Conservation (phyloP, 176 grass and related monocot genomes). For the Lolium perenne region DNA sequence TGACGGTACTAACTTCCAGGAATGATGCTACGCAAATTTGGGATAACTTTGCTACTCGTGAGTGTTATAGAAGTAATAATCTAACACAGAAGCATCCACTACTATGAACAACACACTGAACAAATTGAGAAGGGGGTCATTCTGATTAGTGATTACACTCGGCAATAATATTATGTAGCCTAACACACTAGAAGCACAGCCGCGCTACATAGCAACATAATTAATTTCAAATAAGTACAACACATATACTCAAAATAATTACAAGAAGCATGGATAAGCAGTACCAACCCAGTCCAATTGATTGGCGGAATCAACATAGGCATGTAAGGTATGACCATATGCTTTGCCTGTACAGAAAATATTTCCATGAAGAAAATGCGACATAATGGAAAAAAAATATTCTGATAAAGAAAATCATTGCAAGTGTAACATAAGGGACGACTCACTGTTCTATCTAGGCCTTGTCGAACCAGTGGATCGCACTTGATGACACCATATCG, state of each 20-base stretch:
- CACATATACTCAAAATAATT: slow-evolving; percentile 2
- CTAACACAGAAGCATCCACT: slow-evolving; percentile 15
- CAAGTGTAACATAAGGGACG: slow-evolving; percentile 31
- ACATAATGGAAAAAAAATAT: slow-evolving; percentile 38
- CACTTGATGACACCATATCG: slow-evolving; percentile 96
- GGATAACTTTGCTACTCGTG: neutral
- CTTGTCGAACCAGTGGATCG: slow-evolving; percentile 86
- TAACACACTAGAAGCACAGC: slow-evolving; percentile 12
- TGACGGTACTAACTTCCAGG: neutral
- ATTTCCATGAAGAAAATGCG: slow-evolving; percentile 37
- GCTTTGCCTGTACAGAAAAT: slow-evolving; percentile 77
- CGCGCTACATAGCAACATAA: neutral
- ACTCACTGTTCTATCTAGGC: slow-evolving; percentile 91
- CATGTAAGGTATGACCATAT: slow-evolving; percentile 97
- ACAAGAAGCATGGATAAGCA: slow-evolving; percentile 15
- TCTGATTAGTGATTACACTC: neutral
- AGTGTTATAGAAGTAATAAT: slow-evolving; percentile 19
- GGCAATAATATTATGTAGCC: slow-evolving; percentile 3
- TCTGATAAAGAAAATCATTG: slow-evolving; percentile 38
- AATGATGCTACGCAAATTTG: slow-evolving; percentile 8
- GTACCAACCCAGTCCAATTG: slow-evolving; percentile 81
- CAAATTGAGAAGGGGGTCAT: neutral
- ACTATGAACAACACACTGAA: slow-evolving; percentile 25
- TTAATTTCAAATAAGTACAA: neutral
- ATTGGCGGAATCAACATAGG: slow-evolving; percentile 95